Conservation (phyloP, 73 alveolate genomes). For the Tetrahymena malaccensis region DNA sequence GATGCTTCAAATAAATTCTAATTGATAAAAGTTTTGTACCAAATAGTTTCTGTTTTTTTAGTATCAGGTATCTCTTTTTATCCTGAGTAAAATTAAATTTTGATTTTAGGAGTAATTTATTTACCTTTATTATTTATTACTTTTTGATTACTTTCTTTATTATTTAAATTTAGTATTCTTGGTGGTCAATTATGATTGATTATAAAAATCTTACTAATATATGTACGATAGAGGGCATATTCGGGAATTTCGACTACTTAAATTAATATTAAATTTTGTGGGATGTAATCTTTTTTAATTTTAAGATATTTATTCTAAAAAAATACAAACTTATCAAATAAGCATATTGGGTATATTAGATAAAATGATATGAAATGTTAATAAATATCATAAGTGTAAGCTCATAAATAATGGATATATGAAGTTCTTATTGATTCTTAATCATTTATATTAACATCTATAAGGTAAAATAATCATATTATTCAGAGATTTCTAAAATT, state of each 20-base stretch:
- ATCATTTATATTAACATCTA: not conserved
- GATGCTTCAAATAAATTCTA: not conserved
- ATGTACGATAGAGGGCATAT: not conserved
- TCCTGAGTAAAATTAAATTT: not conserved
- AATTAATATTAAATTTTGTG: not conserved
- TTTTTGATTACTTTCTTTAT: not conserved
- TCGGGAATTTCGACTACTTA: not conserved
- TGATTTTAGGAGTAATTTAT: not conserved
- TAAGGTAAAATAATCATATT: not conserved
- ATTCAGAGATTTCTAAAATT: not conserved
- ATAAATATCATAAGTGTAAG: not conserved
- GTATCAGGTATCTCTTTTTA: not conserved
- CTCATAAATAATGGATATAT: not conserved
- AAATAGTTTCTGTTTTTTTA: not conserved
- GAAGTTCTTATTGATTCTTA: not conserved
- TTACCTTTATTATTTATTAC: not conserved
- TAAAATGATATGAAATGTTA: not conserved
- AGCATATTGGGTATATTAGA: not conserved
- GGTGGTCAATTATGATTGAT: not conserved
- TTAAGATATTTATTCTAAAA: not conserved
- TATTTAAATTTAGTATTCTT: not conserved
- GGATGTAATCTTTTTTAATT: not conserved
- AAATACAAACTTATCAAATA: not conserved
- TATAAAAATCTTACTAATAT: not conserved
- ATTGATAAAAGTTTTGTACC: not conserved